A percentile compares a stretch with the other conserved stretches of the same genome.
phyloP scores from a whole-genome alignment of 768 basidiomycete species.

The Bullera alba region DNA sequence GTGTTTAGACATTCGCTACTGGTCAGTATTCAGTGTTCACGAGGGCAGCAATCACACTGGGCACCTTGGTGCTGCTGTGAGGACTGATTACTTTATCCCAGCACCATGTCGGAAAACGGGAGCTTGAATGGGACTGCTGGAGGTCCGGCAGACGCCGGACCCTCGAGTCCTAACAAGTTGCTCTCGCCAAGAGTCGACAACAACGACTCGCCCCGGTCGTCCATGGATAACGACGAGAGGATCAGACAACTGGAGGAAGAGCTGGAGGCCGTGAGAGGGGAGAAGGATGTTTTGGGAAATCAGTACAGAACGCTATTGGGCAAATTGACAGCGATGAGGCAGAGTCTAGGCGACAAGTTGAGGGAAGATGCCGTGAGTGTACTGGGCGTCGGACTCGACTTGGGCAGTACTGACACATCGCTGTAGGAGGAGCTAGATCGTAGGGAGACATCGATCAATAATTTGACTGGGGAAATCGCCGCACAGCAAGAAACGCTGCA shows the following conservation, averaged over 20 bases:
- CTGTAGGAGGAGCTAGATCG: slow-evolving; percentile 94
- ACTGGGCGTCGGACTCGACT: background rate
- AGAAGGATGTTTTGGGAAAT: slow-evolving; percentile 76
- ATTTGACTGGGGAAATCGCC: slow-evolving; percentile 69
- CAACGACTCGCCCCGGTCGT: slow-evolving; percentile 6
- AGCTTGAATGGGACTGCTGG: too few species aligned
- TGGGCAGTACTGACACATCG: background rate
- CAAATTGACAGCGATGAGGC: slow-evolving; percentile 88
- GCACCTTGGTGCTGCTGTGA: too few species aligned
- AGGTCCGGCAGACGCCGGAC: too few species aligned
- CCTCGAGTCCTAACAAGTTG: too few species aligned
- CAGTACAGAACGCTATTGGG: slow-evolving; percentile 81
- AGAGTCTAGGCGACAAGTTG: slow-evolving; percentile 84
- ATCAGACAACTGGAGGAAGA: slow-evolving; percentile 59
- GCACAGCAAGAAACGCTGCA: slow-evolving; percentile 65
- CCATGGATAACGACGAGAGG: slow-evolving; percentile 10
- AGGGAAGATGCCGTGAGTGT: slow-evolving; percentile 86
- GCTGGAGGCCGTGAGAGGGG: slow-evolving; percentile 65
- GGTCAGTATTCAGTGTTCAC: too few species aligned
- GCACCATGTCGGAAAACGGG: too few species aligned
- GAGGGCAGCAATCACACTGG: too few species aligned
- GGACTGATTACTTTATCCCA: too few species aligned
- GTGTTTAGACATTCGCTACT: too few species aligned
- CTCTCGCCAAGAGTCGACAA: too few species aligned
- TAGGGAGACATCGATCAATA: slow-evolving; percentile 73